phyloP scores from a whole-genome alignment of 768 basidiomycete species.

The Rhizopogon rudus region DNA sequence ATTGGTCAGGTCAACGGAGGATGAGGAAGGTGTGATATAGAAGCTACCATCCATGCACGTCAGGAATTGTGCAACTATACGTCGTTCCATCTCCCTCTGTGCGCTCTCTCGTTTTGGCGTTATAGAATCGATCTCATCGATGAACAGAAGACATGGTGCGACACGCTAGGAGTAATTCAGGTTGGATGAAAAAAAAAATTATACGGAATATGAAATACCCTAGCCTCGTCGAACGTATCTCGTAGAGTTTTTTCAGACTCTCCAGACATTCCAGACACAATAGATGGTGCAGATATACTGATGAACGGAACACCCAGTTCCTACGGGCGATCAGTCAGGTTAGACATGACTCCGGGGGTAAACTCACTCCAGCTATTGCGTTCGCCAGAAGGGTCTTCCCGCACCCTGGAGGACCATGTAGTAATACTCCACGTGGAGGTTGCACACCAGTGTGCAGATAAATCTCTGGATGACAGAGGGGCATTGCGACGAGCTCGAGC shows the following conservation, averaged over 20 bases:
- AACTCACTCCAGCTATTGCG: slow-evolving; percentile 88
- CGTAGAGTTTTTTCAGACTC: slow-evolving; percentile 96
- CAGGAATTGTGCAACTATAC: slow-evolving; percentile 95
- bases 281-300: slow-evolving; percentile 88
- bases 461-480: slow-evolving; percentile 91
- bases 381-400: slow-evolving; percentile 94
- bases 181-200: neutral
- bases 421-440: slow-evolving; percentile 84
- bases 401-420: slow-evolving; percentile 96
- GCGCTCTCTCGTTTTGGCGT: slow-evolving; percentile 98
- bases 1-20: neutral
- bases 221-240: slow-evolving; percentile 97
- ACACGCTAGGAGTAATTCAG: slow-evolving; percentile 48
- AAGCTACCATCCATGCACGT: slow-evolving; percentile 96
- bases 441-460: slow-evolving; percentile 92
- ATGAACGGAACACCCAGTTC: slow-evolving; percentile 93
- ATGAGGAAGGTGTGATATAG: neutral
- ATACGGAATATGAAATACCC: slow-evolving; percentile 40
- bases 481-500: slow-evolving; percentile 95
- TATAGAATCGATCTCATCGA: slow-evolving; percentile 98
- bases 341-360: neutral
- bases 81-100: slow-evolving; percentile 95
- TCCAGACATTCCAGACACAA: slow-evolving; percentile 98
- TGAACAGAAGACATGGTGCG: slow-evolving; percentile 91
- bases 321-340: slow-evolving; percentile 33